A percentile compares a stretch with the other conserved stretches of the same genome.
Conservation (phyloP, 805 yeast species). For the Torulaspora franciscae region DNA sequence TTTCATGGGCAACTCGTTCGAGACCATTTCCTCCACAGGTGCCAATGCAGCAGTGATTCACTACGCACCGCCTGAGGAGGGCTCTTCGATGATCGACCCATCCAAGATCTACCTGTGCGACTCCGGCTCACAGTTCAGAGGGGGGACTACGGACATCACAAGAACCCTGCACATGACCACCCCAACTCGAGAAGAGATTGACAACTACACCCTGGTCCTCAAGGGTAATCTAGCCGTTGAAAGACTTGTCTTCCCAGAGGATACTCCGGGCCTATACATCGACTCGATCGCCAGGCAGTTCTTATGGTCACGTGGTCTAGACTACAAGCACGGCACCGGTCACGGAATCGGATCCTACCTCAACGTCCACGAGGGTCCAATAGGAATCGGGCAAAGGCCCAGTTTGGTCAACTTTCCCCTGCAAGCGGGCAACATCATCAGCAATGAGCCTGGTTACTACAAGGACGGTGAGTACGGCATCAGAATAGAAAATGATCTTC, state of each 20-base stretch:
- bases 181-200: conserved; percentile 54
- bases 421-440: conserved; percentile 65
- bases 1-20: conserved; percentile 67
- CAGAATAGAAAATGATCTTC: conserved; percentile 79
- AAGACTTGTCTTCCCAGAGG: conserved; percentile 68
- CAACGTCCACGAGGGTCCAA: conserved; percentile 92
- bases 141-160: conserved; percentile 96
- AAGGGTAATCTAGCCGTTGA: conserved; percentile 91
- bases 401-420: conserved; percentile 49
- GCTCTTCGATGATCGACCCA: conserved; percentile 58
- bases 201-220: conserved; percentile 76
- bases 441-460: conserved; percentile 95
- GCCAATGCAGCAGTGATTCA: conserved; percentile 72
- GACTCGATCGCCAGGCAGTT: conserved; percentile 81
- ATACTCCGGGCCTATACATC: conserved; percentile 67
- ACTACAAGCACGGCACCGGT: conserved; percentile 92
- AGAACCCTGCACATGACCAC: conserved; percentile 68
- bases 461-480: conserved; percentile 87
- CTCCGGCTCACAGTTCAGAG: conserved; percentile 86
- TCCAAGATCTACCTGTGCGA: conserved; percentile 71
- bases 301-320: conserved; percentile 76
- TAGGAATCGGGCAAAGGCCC: conserved; percentile 62
- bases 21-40: conserved; percentile 72
- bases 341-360: conserved; percentile 94
- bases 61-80: conserved; percentile 61